These are phyloP conservation scores for Eucalyptus curtisii DNA, from an alignment of 345 rosid genomes.

Conservation along the genomic window DNA sequence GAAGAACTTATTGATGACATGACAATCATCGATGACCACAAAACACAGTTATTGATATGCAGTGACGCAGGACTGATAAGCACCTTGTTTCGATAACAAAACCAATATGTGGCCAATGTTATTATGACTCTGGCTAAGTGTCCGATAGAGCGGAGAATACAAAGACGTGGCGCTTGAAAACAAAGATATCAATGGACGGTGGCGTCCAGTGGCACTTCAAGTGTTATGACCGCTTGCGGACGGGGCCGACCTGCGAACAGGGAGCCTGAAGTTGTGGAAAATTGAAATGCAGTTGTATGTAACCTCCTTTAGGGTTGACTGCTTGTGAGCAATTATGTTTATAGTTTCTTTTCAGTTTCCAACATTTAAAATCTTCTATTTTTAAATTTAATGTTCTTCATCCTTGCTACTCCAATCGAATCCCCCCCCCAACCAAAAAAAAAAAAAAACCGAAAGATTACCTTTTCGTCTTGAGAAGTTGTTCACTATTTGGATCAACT, in stretches of 20 bases:
- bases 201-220: rapidly evolving
- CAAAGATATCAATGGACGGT: not conserved
- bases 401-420: too few relatives aligned
- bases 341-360: not conserved
- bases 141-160: not conserved
- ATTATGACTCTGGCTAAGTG: not conserved
- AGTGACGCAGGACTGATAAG: rapidly evolving
- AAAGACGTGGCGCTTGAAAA: not conserved
- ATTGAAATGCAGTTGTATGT: not conserved
- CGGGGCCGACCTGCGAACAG: rapidly evolving
- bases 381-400: not conserved
- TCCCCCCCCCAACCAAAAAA: too few relatives aligned
- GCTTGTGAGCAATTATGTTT: not conserved
- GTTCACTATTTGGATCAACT: too few relatives aligned
- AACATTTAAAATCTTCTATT: not conserved
- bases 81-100: not conserved
- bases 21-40: not conserved
- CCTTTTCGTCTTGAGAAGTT: too few relatives aligned
- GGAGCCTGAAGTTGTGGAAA: not conserved
- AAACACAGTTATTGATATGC: not conserved
- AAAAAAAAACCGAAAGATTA: too few relatives aligned
- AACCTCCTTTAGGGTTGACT: not conserved
- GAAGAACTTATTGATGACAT: not conserved
- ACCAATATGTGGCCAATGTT: not conserved
- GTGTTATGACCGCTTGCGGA: rapidly evolving